Conservation (phyloP, 179 eudicot species). For the Beta macrorhiza region DNA sequence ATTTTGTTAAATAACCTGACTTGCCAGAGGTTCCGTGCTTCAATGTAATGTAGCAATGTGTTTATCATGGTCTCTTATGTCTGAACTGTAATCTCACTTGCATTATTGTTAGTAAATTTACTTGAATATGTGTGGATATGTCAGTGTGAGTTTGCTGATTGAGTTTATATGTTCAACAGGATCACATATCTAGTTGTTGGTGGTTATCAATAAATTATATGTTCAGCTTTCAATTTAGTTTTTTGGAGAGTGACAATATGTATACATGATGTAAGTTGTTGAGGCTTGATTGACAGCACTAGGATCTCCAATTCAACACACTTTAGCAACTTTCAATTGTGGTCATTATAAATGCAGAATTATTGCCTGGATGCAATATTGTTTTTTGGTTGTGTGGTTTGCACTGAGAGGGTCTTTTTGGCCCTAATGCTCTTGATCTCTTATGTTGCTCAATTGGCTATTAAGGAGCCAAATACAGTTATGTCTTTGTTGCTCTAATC, state of each 20-base stretch:
- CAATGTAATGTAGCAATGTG: neutral
- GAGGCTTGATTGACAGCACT: neutral
- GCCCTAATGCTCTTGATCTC: neutral
- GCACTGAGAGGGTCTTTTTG: neutral
- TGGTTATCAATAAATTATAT: neutral
- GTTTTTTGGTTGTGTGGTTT: neutral
- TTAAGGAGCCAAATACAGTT: neutral
- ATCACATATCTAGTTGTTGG: neutral
- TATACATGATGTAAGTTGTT: neutral
- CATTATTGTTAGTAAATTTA: neutral
- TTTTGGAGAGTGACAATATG: neutral
- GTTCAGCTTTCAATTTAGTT: neutral
- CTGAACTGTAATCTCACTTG: neutral
- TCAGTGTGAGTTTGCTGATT: neutral
- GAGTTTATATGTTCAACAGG: neutral
- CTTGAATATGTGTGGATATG: neutral
- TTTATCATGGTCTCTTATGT: neutral
- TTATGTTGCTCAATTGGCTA: neutral
- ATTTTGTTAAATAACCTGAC: neutral
- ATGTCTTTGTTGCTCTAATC: neutral
- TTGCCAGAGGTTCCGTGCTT: neutral
- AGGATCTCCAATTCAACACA: neutral
- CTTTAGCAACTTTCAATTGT: neutral
- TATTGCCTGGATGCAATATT: neutral
- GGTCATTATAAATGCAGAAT: neutral